Conservation (phyloP, 2,329 filamentous ascomycete genomes). For the Magnaporthales sp. region DNA sequence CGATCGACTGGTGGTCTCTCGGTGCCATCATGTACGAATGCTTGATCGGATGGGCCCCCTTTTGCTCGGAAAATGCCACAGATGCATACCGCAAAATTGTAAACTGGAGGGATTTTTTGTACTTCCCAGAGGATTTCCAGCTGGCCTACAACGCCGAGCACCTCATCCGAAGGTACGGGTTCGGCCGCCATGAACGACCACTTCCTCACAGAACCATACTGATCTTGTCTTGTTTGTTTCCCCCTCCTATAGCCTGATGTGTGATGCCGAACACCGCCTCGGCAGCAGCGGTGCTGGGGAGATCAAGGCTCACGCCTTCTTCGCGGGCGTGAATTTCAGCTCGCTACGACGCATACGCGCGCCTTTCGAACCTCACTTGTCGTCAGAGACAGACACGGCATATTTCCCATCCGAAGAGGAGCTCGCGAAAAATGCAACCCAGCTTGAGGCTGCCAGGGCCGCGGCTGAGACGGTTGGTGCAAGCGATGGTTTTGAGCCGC, state of each 20-base stretch:
- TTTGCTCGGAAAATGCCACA: slow-evolving; percentile 69
- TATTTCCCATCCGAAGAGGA: slow-evolving; percentile 65
- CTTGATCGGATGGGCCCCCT: slow-evolving; percentile 74
- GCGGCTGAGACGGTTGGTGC: slow-evolving; percentile 6
- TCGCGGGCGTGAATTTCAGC: slow-evolving; percentile 68
- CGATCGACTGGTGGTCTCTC: slow-evolving; percentile 78
- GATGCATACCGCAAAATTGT: slow-evolving; percentile 77
- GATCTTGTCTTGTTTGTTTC: background rate
- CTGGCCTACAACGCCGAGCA: slow-evolving; percentile 61
- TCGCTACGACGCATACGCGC: slow-evolving; percentile 63
- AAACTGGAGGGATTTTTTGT: slow-evolving; percentile 66
- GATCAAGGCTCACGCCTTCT: slow-evolving; percentile 69
- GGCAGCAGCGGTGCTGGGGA: slow-evolving; percentile 60
- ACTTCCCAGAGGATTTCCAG: slow-evolving; percentile 67
- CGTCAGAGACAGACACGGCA: slow-evolving; percentile 65
- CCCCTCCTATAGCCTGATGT: slow-evolving; percentile 49
- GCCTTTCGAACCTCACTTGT: slow-evolving; percentile 65
- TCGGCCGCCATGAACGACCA: background rate
- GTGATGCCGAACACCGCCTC: slow-evolving; percentile 61
- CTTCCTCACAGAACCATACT: background rate
- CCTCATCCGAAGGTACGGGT: slow-evolving; percentile 58
- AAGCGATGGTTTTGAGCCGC: slow-evolving; percentile 2
- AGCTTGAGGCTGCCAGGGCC: background rate
- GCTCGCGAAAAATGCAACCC: slow-evolving; percentile 7
- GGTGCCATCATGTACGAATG: slow-evolving; percentile 84